Evolutionary conservation across 495 filamentous ascomycete genomes (phyloP).

Genomic region (Clohesyomyces aquaticus): DNA sequence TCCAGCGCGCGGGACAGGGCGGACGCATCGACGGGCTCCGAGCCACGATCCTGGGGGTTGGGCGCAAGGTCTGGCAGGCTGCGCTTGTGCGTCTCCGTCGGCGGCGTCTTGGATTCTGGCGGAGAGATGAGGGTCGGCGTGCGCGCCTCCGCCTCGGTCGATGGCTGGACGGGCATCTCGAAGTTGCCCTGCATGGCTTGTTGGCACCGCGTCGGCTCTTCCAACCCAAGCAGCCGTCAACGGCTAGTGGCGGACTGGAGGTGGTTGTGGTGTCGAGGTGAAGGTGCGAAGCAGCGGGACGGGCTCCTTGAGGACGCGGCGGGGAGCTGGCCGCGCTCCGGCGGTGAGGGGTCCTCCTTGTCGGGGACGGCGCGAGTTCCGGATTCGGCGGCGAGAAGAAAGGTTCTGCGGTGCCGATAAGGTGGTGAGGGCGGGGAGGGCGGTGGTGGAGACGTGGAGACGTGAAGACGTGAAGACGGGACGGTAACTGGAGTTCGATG

Average conservation of each 20-base stretch:
- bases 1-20: conserved; percentile 67
- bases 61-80: conserved; percentile 39
- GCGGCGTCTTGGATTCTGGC: conserved; percentile 53
- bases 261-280: neutral
- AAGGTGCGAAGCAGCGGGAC: neutral
- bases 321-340: neutral
- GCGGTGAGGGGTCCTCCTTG: neutral
- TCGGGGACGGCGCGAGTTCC: neutral
- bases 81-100: conserved; percentile 49
- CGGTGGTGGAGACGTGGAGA: too few species aligned
- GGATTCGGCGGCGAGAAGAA: neutral
- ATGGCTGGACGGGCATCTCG: conserved; percentile 14
- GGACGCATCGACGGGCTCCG: conserved; percentile 63
- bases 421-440: neutral
- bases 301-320: neutral
- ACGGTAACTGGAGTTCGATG: too few species aligned
- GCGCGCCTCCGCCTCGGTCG: conserved; percentile 25
- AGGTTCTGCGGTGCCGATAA: neutral
- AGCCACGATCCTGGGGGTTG: conserved; percentile 48
- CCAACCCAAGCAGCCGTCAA: neutral
- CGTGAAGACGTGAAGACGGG: too few species aligned
- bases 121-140: conserved; percentile 48
- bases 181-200: conserved; percentile 13
- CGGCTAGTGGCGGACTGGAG: neutral
- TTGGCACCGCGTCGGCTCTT: neutral